Conservation (phyloP, 2,329 filamentous ascomycete genomes). For the Colletotrichum brevisporum region DNA sequence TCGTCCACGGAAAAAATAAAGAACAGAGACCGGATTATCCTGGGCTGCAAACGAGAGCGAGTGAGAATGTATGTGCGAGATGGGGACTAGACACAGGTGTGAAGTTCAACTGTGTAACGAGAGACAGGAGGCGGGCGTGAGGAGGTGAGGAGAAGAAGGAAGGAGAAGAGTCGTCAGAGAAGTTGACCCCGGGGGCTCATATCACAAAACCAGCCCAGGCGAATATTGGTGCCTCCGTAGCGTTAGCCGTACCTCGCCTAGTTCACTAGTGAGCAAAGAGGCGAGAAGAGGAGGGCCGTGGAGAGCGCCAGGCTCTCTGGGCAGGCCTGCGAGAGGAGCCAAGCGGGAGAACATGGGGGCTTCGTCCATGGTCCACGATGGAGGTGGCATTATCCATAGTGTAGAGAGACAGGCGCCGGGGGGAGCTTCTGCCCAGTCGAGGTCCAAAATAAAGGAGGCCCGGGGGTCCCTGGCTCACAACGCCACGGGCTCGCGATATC, state of each 20-base stretch:
- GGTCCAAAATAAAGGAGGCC: constrained; percentile 40
- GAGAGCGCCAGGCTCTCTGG: constrained; percentile 20
- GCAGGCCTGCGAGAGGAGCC: constrained; percentile 3
- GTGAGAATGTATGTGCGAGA: constrained; percentile 27
- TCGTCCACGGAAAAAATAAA: not conserved
- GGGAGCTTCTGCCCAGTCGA: constrained; percentile 25
- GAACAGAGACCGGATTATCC: constrained; percentile 3
- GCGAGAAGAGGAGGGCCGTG: constrained; percentile 15
- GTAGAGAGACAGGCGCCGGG: constrained; percentile 5
- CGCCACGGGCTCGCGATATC: constrained; percentile 38
- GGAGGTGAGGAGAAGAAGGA: constrained; percentile 20
- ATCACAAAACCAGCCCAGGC: constrained; percentile 34
- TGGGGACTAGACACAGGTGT: constrained; percentile 10
- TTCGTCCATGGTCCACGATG: no score
- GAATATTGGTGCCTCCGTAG: constrained; percentile 23
- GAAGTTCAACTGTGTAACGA: constrained; percentile 31
- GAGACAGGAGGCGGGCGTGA: constrained; percentile 21
- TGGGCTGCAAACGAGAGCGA: constrained; percentile 3
- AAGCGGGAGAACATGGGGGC: constrained; percentile 17
- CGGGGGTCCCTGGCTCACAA: constrained; percentile 30
- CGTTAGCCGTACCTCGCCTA: constrained; percentile 18
- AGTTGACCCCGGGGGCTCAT: constrained; percentile 31
- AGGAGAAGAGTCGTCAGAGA: constrained; percentile 22
- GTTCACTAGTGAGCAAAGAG: constrained; percentile 2
- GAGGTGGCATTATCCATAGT: constrained; percentile 6